Base-by-base conservation (phyloP, 495 filamentous ascomycete genomes). In the Trichoderma parareesei region DNA sequence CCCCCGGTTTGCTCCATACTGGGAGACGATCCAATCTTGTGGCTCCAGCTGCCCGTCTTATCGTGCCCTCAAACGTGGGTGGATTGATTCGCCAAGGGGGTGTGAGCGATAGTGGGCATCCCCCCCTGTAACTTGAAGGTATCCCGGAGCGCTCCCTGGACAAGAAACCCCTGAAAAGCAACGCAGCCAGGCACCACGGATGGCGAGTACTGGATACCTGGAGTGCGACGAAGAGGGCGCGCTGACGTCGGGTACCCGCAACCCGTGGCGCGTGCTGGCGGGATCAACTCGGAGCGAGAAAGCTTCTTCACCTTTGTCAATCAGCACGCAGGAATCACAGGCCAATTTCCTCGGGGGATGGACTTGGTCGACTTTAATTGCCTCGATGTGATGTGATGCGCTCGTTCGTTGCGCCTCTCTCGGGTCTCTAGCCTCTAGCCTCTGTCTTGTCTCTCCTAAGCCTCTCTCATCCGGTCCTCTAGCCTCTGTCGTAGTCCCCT, bases 401-500 rank as follows among this genome's bases (percentile, higher is more conserved):
- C 27, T 27, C 27, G 27, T 27, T 27, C 27, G 27, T 27, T 27
- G 27, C 27, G 27, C 27, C 27, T 27, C 27, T 27, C 27, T 27
- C 27, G 27, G 27, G 27, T 27, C 27, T 27, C 27, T 27, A 27
- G 27, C 27, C 27, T 27, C 27, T 27, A 27, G 27, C 27, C 27
- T 37, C 20, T 57, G 10, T 57, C 33, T 35, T 41, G 40, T 41
- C 11, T 41, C 6, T 41, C 6, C 11, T 41, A 11, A 2, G 40
- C 40, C 11, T 41, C 11, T 41, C 40, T 41, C 40, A 7, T 27
- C 46, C 2, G 38, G 64, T 64, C 63, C 66, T 60, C 64, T 48
- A 66, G 37, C 46, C 20, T 57, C 53, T 44, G 27, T 27, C 27
- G 6, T 60, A 60, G 48, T 20, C 65, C 49, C 67, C 67, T 66